Evolutionary conservation across 2,329 filamentous ascomycete genomes (phyloP).

Genomic region (Hypoxylon sp.): DNA sequence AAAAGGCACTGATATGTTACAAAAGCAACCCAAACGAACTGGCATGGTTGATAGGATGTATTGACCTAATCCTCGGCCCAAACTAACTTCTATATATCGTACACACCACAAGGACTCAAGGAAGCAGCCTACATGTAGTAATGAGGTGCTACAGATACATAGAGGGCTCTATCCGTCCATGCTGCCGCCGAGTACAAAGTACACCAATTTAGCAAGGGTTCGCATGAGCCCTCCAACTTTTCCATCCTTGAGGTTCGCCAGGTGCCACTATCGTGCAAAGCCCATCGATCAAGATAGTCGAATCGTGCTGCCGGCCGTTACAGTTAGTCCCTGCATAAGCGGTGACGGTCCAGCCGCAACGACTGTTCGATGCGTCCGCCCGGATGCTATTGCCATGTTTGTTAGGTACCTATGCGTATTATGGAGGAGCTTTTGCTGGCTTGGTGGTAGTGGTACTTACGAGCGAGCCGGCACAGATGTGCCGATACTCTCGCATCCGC

Average conservation of each 20-base stretch:
- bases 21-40: too few relatives aligned
- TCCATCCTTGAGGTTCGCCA: too few relatives aligned
- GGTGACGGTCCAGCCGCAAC: neutral
- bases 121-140: neutral
- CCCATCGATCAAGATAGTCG: neutral
- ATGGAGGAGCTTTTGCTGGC: too few relatives aligned
- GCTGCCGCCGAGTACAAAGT: neutral
- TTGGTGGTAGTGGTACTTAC: neutral
- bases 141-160: neutral
- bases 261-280: neutral
- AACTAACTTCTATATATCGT: neutral
- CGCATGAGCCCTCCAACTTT: neutral
- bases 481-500: neutral
- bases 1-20: too few relatives aligned
- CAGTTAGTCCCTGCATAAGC: neutral
- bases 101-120: neutral
- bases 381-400: neutral
- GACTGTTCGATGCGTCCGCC: neutral
- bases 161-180: neutral
- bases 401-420: neutral
- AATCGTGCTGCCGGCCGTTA: neutral
- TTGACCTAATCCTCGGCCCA: neutral
- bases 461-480: neutral
- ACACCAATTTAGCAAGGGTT: neutral
- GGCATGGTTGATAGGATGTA: conserved; percentile 2